Base-by-base conservation (phyloP, 164 flowering plant genomes). In the Stephania cephalantha region DNA sequence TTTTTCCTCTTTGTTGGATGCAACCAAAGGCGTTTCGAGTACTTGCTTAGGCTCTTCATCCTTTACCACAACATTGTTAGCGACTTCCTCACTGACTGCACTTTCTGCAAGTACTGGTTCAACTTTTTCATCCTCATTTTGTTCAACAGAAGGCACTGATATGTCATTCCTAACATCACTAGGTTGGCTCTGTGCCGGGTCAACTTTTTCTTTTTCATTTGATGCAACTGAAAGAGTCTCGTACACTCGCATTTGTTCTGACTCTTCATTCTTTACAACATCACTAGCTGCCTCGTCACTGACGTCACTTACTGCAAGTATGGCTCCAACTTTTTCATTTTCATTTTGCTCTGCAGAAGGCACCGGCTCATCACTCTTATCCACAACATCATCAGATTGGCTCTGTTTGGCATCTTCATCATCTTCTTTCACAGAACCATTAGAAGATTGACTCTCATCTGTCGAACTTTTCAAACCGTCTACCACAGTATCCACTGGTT, bases 341-440 rank as follows among this genome's bases (percentile, higher is more conserved):
- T 58, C 65, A 58, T 13, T 58, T 58, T 17, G 65, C n/a, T 17
- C 65, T 0, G 58, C 13, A 52, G 58, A 52, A 9, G 65, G 65
- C 22, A 17, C 65, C 7, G 65, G 22, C 5, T 15, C 65, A 5
- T 58, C 65, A 58, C 65, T 58, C 65, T 58, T 58, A 15, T 15
- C 20, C 65, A 58, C 65, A n/a, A n/a, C 5, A 58, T 58, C 22
- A 17, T 58, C 65, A 58, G 65, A 2, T 58, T 17, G 65, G n/a
- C n/a, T 58, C 65, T 50, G 55, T 15, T 2, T 15, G 72, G 85
- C 55, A 82, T 78, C 78, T 69, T 82, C 83, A 61, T 79, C 76
- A 53, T 77, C 77, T 10, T 42, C 31, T 0, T 31, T 64, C 22
- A 29, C 30, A 45, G 35, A 63, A 68, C 52, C 79, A 31, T 71